Percentiles rank a stretch among this genome's conserved stretches.
These are phyloP conservation scores for Oryza nivara DNA, from an alignment of 176 grass and related monocot genomes.

Conservation along the genomic window DNA sequence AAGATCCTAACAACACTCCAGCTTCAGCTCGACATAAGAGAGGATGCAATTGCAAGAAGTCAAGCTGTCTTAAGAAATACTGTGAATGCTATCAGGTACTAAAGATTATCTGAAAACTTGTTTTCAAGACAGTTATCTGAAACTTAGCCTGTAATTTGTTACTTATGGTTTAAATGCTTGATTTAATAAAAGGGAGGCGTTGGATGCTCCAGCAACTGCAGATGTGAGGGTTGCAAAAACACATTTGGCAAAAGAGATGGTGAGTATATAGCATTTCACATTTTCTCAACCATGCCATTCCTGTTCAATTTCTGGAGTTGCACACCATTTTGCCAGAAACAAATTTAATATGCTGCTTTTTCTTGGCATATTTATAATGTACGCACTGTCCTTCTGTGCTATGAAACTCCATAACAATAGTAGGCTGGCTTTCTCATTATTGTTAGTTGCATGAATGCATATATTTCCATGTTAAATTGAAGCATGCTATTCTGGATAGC, in stretches of 20 bases:
- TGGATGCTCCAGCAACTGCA: conserved; percentile 90
- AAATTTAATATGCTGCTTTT: conserved; percentile 3
- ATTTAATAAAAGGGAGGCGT: conserved; percentile 79
- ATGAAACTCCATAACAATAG: neutral
- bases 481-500: neutral
- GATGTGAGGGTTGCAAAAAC: conserved; percentile 97
- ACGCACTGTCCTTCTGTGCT: neutral
- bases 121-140: conserved; percentile 33
- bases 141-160: conserved; percentile 6
- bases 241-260: conserved; percentile 94
- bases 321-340: neutral
- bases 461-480: conserved; percentile 1
- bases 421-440: neutral
- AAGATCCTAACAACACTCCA: conserved; percentile 89
- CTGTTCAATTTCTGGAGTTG: neutral
- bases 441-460: neutral
- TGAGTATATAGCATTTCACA: conserved; percentile 41
- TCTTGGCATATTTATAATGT: conserved; percentile 4
- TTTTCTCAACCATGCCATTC: conserved; percentile 10
- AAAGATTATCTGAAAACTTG: conserved; percentile 24
- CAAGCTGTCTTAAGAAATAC: conserved; percentile 97
- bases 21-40: conserved; percentile 98
- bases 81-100: conserved; percentile 98
- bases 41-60: conserved; percentile 99
- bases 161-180: conserved; percentile 41